Evolutionary conservation across 768 basidiomycete species (phyloP).

Genomic region (Suillus subluteus): DNA sequence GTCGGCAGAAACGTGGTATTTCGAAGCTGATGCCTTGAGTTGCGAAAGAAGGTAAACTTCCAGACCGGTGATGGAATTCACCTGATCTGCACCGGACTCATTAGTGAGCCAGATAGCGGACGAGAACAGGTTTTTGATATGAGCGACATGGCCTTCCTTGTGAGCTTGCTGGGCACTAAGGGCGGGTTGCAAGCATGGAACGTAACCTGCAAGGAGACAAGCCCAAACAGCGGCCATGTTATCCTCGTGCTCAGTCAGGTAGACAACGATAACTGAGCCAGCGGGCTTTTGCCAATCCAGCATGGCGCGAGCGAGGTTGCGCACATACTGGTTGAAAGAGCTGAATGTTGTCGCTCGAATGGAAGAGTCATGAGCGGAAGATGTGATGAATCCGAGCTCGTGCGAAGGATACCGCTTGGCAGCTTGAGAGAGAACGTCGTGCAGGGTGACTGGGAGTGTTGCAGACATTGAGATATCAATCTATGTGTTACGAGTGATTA

Average conservation of each 20-base stretch:
- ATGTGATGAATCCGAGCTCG: constrained; percentile 15
- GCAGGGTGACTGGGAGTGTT: constrained; percentile 10
- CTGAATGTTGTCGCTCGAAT: constrained; percentile 10
- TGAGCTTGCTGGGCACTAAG: constrained; percentile 14
- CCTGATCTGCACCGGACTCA: constrained; percentile 12
- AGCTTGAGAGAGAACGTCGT: constrained; percentile 14
- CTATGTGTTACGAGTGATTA: background rate
- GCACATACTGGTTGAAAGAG: constrained; percentile 14
- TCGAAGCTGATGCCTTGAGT: constrained; percentile 8
- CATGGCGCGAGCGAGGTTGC: constrained; percentile 14
- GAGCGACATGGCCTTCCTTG: constrained; percentile 15
- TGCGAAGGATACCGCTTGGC: constrained; percentile 11
- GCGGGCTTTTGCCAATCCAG: constrained; percentile 11
- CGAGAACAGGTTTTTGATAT: constrained; percentile 14
- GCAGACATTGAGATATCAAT: constrained; percentile 2
- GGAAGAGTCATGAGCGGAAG: constrained; percentile 15
- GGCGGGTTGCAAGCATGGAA: constrained; percentile 14
- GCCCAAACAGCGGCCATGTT: constrained; percentile 17
- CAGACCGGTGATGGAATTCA: constrained; percentile 10
- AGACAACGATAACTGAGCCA: constrained; percentile 13
- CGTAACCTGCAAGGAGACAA: constrained; percentile 13
- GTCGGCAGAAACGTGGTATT: constrained; percentile 2
- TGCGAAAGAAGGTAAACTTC: constrained; percentile 12
- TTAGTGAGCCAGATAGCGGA: constrained; percentile 15
- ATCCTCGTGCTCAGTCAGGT: constrained; percentile 15